These are phyloP conservation scores for Udeniomyces megalosporus DNA, from an alignment of 768 basidiomycete species.

Conservation along the genomic window DNA sequence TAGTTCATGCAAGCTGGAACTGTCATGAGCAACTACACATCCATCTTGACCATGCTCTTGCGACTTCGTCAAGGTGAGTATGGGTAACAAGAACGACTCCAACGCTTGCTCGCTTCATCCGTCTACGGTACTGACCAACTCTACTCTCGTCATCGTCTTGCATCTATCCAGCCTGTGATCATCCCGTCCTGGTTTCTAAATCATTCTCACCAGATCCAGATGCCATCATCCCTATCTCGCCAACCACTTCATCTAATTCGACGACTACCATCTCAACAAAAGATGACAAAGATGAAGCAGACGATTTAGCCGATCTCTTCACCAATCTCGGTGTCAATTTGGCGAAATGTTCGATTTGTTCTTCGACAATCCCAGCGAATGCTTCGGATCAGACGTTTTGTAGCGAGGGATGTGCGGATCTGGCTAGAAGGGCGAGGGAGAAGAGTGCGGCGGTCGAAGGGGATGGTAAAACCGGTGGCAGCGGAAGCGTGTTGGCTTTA, in stretches of 20 bases:
- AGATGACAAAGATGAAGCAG: constrained; percentile 41
- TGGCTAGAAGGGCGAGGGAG: constrained; percentile 8
- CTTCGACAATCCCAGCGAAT: constrained; percentile 18
- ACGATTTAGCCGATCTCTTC: constrained; percentile 61
- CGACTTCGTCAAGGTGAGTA: constrained; percentile 71
- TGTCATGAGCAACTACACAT: constrained; percentile 30
- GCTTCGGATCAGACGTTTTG: neutral
- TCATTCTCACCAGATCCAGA: constrained; percentile 46
- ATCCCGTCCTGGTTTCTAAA: constrained; percentile 64
- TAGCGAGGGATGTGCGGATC: neutral
- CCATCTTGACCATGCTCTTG: constrained; percentile 35
- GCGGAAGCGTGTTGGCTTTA: too few relatives aligned
- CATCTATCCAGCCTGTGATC: constrained; percentile 56
- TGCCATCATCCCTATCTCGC: constrained; percentile 53
- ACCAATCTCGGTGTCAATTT: constrained; percentile 47
- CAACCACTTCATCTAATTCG: constrained; percentile 17
- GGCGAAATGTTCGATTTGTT: constrained; percentile 66
- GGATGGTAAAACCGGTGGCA: too few relatives aligned
- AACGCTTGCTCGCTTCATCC: neutral
- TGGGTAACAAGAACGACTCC: neutral
- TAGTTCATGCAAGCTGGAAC: constrained; percentile 26
- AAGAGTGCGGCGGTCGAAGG: constrained; percentile 4
- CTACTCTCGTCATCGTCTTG: neutral
- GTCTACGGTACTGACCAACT: neutral
- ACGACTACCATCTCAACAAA: constrained; percentile 38